phyloP scores from a whole-genome alignment of 345 rosid species.

The Jatropha curcas region DNA sequence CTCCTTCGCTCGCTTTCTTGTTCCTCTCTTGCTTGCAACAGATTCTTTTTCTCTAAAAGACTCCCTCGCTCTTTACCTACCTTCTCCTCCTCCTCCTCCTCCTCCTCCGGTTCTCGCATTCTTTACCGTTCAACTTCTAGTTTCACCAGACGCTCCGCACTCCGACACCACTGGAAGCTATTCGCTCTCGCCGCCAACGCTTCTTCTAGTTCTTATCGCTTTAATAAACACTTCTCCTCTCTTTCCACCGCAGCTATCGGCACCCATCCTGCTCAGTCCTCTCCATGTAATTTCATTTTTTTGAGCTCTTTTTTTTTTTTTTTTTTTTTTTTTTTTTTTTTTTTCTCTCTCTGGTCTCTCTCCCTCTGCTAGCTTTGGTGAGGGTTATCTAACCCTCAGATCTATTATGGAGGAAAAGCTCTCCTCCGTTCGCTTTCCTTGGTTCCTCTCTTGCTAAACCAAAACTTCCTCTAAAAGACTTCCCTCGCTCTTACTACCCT shows the following conservation, averaged over 20 bases:
- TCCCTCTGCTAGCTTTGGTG: not conserved
- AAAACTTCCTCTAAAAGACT: conserved; percentile 44
- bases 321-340: no score
- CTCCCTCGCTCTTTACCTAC: conserved; percentile 39
- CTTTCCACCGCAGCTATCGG: conserved; percentile 67
- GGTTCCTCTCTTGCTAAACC: conserved; percentile 44
- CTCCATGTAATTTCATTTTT: conserved; percentile 45
- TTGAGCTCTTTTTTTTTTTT: no score
- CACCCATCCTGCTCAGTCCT: conserved; percentile 49
- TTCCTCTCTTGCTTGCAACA: conserved; percentile 43
- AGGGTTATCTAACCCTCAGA: conserved; percentile 1
- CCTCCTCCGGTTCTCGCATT: conserved; percentile 14
- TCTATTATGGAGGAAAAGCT: conserved; percentile 44
- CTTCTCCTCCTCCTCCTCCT: conserved; percentile 14
- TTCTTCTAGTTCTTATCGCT: conserved; percentile 28
- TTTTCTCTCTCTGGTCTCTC: not conserved
- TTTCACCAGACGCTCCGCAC: conserved; percentile 43
- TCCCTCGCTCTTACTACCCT: conserved; percentile 38
- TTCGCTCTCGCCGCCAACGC: conserved; percentile 24
- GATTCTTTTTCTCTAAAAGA: conserved; percentile 47
- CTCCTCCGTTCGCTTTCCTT: conserved; percentile 59
- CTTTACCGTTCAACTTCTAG: conserved; percentile 38
- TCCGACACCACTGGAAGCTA: conserved; percentile 35
- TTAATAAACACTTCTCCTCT: conserved; percentile 47
- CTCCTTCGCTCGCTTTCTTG: conserved; percentile 58